Percentiles rank a stretch among this genome's conserved stretches.
Conservation (phyloP, 768 basidiomycete species). For the Suillus sp. region DNA sequence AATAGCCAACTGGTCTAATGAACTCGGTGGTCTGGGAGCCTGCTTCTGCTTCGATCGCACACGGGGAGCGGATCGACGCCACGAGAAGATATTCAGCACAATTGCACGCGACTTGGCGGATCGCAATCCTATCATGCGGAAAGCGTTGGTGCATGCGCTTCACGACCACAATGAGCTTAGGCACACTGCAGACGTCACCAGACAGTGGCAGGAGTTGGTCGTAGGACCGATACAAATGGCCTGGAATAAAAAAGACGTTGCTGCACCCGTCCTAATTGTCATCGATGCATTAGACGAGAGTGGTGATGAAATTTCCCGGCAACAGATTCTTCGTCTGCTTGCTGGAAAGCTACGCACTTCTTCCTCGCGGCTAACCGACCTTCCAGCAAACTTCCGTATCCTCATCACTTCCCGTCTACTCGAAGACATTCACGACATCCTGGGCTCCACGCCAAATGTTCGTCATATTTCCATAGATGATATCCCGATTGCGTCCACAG, state of each 20-base stretch:
- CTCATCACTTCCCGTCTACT: conserved; percentile 19
- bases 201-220: conserved; percentile 23
- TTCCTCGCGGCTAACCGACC: too few species aligned
- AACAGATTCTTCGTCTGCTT: conserved; percentile 20
- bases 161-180: neutral
- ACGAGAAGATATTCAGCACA: conserved; percentile 7
- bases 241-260: too few species aligned
- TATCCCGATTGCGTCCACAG: neutral
- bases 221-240: conserved; percentile 18
- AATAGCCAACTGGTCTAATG: conserved; percentile 17
- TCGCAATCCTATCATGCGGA: conserved; percentile 2
- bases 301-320: conserved; percentile 11
- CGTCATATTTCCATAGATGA: conserved; percentile 2
- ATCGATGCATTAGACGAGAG: conserved; percentile 31
- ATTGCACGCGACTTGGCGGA: neutral
- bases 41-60: conserved; percentile 19
- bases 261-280: conserved; percentile 26
- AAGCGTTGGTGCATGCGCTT: neutral
- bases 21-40: neutral
- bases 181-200: neutral
- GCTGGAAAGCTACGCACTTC: too few species aligned
- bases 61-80: neutral
- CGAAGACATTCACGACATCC: conserved; percentile 7
- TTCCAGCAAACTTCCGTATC: conserved; percentile 18
- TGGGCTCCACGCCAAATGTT: conserved; percentile 10